Evolutionary conservation across 257 asterid species (phyloP), one percentile per base, ranked within the genome.

Genomic region (Ilex aquifolium): DNA sequence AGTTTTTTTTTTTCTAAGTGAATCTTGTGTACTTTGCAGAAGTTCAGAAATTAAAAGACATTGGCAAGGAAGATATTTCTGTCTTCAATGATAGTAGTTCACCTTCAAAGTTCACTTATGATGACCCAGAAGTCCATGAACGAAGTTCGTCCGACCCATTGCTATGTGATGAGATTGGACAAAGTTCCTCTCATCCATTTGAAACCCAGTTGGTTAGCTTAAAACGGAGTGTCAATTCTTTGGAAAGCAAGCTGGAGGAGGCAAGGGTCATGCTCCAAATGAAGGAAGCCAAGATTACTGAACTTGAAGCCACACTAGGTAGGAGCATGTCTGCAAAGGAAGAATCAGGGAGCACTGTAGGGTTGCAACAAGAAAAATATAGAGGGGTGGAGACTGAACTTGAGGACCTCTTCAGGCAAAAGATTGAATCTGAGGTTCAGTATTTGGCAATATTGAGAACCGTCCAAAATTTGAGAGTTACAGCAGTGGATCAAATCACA

Each of bases 361-460:
- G 42, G 42, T 36, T 36, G 7, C 30, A 4, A 53, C 57, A 7
- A 53, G 31, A 15, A 8, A 53, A 53, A 7, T 2, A 17, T 21
- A 10, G 30, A 53, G 57, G 15, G 30, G 15, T 53, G 57, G 57
- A 14, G 57, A 17, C 5, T 17, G 31, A 53, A 4, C 57, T 79
- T 17, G 97, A 88, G 69, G 72, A 63, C 46, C 70, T 80, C 66
- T 85, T 80, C 29, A 87, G 56, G 83, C 88, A 72, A 72, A 87
- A 83, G 65, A 74, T 89, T 32, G 97, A 87, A 87, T 82, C 87
- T 12, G 97, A 87, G 68, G 88, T 92, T 42, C 81, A 83, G 79
- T 72, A 61, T 69, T 63, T 92, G 69, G 75, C 69, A n/a, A 65
- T 86, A 63, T 75, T 87, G 64, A 64, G 75, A 62, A 72, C 71